Evolutionary conservation across 495 filamentous ascomycete species (phyloP), one percentile per base, ranked within the genome.

Genomic region (Peziza echinospora): DNA sequence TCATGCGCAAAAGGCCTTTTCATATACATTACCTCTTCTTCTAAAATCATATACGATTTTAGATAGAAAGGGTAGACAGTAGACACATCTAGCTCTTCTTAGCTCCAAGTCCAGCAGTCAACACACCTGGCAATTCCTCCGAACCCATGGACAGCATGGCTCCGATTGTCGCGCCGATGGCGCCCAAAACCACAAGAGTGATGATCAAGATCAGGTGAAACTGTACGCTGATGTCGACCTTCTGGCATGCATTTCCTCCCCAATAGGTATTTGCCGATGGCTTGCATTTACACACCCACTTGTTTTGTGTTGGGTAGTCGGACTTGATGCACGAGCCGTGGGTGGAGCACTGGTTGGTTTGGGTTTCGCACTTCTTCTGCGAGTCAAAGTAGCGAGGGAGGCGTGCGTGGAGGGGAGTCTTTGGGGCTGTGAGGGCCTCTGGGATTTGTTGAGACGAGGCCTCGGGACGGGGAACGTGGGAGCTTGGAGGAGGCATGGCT

Each of bases 191-290:
- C 5, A 72, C 67, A 53, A 97, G 67, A 4, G 21, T 43, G 22
- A 43, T 2, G 5, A 43, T 43, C 10, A 43, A 22, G 3, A 37
- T 37, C 30, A 97, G 62, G 71, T 84, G 92, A 62, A 97, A 96
- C 28, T 75, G 75, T 17, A 76, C 71, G 62, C 80, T 85, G 41
- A 96, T 64, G 60, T 97, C 86, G 56, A 76, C 76, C 71, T 94
- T 97, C 63, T 92, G 78, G 64, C 89, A 97, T 49, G 78, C 78
- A 25, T 74, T 63, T 10, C 89, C 89, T 43, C 77, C 87, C 82
- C 83, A 97, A 49, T 71, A 60, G 28, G 62, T 19, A 65, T 51
- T 59, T n/a, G 69, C 58, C 1, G 68, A 70, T 13, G 68, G 56
- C 24, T 61, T 62, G 67, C 89, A 97, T 45, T 57, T 60, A 66